Conservation (phyloP, 2,329 filamentous ascomycete genomes). For the Alternaria novae-zelandiae region DNA sequence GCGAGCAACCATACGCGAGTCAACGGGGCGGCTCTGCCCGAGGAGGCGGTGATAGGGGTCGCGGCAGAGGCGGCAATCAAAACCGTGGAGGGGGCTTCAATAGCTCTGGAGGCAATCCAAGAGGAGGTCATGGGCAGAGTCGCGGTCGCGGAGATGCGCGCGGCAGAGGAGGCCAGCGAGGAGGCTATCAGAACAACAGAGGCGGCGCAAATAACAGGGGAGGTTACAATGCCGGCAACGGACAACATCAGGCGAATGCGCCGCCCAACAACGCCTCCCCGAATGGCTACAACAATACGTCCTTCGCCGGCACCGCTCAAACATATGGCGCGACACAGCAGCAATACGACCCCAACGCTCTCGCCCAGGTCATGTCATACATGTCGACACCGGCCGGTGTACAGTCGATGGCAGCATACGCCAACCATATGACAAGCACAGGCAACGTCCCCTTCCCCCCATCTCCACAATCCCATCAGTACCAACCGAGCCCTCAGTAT, state of each 20-base stretch:
- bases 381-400: constrained; percentile 37
- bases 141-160: constrained; percentile 21
- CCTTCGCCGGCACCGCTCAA: constrained; percentile 18
- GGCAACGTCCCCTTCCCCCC: constrained; percentile 3
- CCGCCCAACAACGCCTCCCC: background rate
- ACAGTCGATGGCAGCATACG: constrained; percentile 37
- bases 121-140: constrained; percentile 27
- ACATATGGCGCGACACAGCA: constrained; percentile 11
- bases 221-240: constrained; percentile 1
- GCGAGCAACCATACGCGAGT: constrained; percentile 32
- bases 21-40: constrained; percentile 36
- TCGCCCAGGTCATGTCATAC: constrained; percentile 39
- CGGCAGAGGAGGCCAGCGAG: constrained; percentile 26
- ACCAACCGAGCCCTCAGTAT: constrained; percentile 16
- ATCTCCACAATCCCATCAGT: constrained; percentile 4
- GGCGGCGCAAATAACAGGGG: constrained; percentile 18
- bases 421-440: constrained; percentile 26
- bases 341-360: constrained; percentile 28
- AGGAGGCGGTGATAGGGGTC: constrained; percentile 37
- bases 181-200: constrained; percentile 25
- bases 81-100: constrained; percentile 27
- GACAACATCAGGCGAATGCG: constrained; percentile 13
- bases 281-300: constrained; percentile 20
- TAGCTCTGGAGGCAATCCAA: constrained; percentile 8
- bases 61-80: constrained; percentile 28